Conservation (phyloP, 768 basidiomycete genomes). For the Mycena pura region DNA sequence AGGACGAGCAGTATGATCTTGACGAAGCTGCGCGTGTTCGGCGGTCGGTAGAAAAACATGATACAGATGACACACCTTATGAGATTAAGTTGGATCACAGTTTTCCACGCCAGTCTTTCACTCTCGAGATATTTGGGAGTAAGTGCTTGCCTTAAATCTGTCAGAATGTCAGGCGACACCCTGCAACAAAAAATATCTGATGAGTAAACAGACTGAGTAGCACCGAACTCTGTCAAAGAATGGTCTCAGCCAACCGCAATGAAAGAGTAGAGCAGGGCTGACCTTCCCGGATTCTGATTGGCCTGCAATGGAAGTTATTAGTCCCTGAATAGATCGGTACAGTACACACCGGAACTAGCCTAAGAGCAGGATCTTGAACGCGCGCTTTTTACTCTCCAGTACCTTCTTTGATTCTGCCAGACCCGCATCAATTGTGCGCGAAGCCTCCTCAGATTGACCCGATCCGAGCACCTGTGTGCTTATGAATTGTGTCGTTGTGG, state of each 20-base stretch:
- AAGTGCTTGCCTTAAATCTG: conserved; percentile 59
- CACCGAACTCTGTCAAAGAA: conserved; percentile 22
- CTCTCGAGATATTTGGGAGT: conserved; percentile 51
- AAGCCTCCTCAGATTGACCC: too few relatives aligned
- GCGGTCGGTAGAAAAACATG: neutral
- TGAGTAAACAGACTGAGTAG: conserved; percentile 14
- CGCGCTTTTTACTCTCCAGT: conserved; percentile 45
- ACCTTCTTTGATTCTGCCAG: conserved; percentile 40
- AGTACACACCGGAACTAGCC: conserved; percentile 31
- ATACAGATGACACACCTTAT: conserved; percentile 42
- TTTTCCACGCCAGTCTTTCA: conserved; percentile 53
- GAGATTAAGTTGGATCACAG: conserved; percentile 60
- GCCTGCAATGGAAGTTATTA: conserved; percentile 28
- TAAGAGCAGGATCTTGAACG: conserved; percentile 47
- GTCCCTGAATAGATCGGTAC: neutral
- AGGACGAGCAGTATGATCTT: conserved; percentile 51
- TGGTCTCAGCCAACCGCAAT: neutral
- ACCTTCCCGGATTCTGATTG: conserved; percentile 50
- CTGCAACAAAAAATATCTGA: too few relatives aligned
- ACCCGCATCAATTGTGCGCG: conserved; percentile 43
- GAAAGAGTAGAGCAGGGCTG: conserved; percentile 1
- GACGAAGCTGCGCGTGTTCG: conserved; percentile 46
- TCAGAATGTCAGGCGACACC: neutral
- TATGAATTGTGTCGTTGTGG: too few relatives aligned
- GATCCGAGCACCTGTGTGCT: too few relatives aligned